Evolutionary conservation across 1,139 yeast genomes (phyloP), one percentile per base, ranked within the genome.

Genomic region (Yamadazyma triangularis): DNA sequence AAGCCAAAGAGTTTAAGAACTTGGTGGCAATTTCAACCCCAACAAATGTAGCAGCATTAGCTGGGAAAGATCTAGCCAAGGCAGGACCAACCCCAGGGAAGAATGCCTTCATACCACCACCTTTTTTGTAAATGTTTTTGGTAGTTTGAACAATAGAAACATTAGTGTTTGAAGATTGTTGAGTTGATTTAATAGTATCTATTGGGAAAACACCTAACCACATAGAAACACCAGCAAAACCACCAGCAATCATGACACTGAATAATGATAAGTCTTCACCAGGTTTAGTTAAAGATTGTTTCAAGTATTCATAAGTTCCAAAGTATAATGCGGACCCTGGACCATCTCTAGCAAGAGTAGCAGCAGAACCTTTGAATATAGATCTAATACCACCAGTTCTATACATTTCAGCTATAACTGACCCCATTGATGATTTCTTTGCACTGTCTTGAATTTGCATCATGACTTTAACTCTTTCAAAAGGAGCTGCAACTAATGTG

Each of bases 61-160:
- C 96, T 3, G 97, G 97, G 84, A 91, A 89, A 16, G 95, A 82
- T 57, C 98, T 77, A 26, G 88, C 77, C 50, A 91, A 67, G 2
- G 97, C 97, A 9, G 98, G 97, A 0, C 96, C 97, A 20, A 91
- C 72, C 38, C 97, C 97, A 1, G 97, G 97, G 87, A 88, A 91
- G 66, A 91, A 91, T 0, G 94, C 96, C 55, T 79, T 83, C 45
- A 88, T 44, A 16, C 97, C 97, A 16, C 97, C 97, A 25, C 91
- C 93, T 40, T 76, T 73, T 18, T 69, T 53, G 52, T 76, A 73
- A 61, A 48, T 89, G 70, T 45, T 73, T 39, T 64, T 65, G 8
- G 95, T 77, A 29, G 88, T 87, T 42, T 76, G 75, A 7, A 66
- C 59, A 53, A 88, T 79, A 12, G 86, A 72, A 24, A 75, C 67